phyloP scores from a whole-genome alignment of 2,329 filamentous ascomycete species.

The Chaetomium globosum region DNA sequence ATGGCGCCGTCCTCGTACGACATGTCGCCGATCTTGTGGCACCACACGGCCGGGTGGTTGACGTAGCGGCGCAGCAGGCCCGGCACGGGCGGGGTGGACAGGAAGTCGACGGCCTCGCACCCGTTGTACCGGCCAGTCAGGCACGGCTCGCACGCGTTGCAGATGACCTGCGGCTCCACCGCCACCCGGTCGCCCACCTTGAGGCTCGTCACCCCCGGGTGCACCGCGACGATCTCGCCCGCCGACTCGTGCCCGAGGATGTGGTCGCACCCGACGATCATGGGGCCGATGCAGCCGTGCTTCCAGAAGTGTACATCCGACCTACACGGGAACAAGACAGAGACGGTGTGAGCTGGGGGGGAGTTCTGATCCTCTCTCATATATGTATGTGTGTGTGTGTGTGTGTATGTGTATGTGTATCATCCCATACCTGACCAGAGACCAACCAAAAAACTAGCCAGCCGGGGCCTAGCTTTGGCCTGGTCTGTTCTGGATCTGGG shows the following conservation, averaged over 20 bases:
- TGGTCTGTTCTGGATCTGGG: too few species aligned
- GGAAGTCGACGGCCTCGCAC: conserved; percentile 81
- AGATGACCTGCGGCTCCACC: conserved; percentile 92
- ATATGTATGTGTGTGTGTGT: too few species aligned
- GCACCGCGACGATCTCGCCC: conserved; percentile 78
- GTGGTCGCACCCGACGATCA: conserved; percentile 87
- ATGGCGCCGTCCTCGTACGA: conserved; percentile 88
- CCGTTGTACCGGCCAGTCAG: conserved; percentile 94
- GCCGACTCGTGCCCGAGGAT: conserved; percentile 94
- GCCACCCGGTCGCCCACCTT: conserved; percentile 88
- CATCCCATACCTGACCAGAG: too few species aligned
- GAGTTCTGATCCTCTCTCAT: too few species aligned
- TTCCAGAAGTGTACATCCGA: conserved; percentile 99
- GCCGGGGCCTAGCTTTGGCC: too few species aligned
- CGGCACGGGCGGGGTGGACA: conserved; percentile 86
- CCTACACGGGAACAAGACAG: conserved; percentile 46
- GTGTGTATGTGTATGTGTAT: too few species aligned
- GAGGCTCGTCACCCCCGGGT: conserved; percentile 76
- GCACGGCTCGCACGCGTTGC: conserved; percentile 86
- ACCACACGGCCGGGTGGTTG: conserved; percentile 92
- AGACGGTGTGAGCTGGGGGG: conserved; percentile 7
- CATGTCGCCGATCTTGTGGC: conserved; percentile 93
- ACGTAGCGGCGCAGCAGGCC: conserved; percentile 89
- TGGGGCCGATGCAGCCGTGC: conserved; percentile 89
- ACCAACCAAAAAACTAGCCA: too few species aligned